Evolutionary conservation across 345 rosid genomes (phyloP).

Genomic region (Eucalyptus brandiana): DNA sequence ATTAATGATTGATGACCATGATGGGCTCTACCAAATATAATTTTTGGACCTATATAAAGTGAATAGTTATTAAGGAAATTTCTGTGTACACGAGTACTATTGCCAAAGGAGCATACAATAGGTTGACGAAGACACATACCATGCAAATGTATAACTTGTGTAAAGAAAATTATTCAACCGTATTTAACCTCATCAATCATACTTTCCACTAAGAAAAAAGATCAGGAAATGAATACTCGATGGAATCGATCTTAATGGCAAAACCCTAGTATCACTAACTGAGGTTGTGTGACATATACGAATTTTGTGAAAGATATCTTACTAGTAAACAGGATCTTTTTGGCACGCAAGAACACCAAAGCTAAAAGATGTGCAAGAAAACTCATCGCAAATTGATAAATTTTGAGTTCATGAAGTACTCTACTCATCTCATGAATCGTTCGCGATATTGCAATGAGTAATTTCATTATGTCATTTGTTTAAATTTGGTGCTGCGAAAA

Average conservation of each 20-base stretch:
- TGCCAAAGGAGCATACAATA: neutral
- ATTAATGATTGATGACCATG: neutral
- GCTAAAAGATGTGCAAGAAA: neutral
- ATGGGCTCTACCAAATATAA: neutral
- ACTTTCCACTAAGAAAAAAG: neutral
- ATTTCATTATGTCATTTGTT: neutral
- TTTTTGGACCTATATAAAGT: neutral
- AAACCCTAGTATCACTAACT: neutral
- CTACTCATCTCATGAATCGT: neutral
- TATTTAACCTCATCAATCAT: neutral
- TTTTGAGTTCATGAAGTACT: neutral
- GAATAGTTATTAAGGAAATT: neutral
- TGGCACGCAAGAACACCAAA: neutral
- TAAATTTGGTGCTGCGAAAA: neutral
- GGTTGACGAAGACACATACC: neutral
- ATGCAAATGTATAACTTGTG: neutral
- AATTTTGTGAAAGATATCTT: neutral
- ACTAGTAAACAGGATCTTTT: neutral
- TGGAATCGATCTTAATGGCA: neutral
- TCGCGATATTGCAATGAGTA: accelerated
- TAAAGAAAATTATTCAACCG: neutral
- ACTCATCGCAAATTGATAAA: neutral
- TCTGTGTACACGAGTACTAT: neutral
- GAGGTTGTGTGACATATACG: neutral
- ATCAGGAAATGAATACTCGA: neutral